Evolutionary conservation across 805 yeast genomes (phyloP).

Genomic region (Barnettozyma pratensis): DNA sequence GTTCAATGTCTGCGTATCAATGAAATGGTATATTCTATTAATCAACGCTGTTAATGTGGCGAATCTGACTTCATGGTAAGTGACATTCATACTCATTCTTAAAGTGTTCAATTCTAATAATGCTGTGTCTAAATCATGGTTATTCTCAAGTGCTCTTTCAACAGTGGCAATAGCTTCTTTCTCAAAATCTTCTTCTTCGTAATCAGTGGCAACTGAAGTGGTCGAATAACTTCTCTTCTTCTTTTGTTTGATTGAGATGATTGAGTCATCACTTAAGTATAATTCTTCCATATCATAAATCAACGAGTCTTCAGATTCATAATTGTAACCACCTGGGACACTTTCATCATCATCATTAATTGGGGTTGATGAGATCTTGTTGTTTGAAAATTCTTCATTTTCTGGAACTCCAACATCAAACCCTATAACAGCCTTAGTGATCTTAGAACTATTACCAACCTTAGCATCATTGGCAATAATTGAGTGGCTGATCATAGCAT

Average conservation of each 20-base stretch:
- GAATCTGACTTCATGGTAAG: conserved; percentile 84
- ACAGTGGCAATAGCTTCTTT: conserved; percentile 93
- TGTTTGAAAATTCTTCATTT: conserved; percentile 6
- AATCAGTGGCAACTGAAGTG: conserved; percentile 41
- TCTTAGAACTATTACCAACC: conserved; percentile 44
- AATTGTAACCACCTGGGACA: conserved; percentile 27
- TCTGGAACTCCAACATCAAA: conserved; percentile 61
- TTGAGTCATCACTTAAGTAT: conserved; percentile 54
- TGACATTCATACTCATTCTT: conserved; percentile 96
- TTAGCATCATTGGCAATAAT: conserved; percentile 65
- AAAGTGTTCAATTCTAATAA: conserved; percentile 86
- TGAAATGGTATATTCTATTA: conserved; percentile 63
- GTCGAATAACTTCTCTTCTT: conserved; percentile 40
- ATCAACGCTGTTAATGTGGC: conserved; percentile 76
- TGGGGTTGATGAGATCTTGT: conserved; percentile 7
- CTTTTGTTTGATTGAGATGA: conserved; percentile 42
- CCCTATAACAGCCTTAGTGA: conserved; percentile 77
- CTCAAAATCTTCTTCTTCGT: conserved; percentile 70
- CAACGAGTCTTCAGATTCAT: conserved; percentile 33
- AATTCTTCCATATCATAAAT: conserved; percentile 43
- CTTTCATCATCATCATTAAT: conserved; percentile 17
- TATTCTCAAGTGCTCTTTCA: conserved; percentile 84
- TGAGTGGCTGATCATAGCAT: conserved; percentile 50
- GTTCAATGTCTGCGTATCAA: conserved; percentile 70
- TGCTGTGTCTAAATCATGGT: conserved; percentile 92